Base-by-base conservation (phyloP, 108 stramenopile species). In the Pseudonitzschia delicatissima region DNA sequence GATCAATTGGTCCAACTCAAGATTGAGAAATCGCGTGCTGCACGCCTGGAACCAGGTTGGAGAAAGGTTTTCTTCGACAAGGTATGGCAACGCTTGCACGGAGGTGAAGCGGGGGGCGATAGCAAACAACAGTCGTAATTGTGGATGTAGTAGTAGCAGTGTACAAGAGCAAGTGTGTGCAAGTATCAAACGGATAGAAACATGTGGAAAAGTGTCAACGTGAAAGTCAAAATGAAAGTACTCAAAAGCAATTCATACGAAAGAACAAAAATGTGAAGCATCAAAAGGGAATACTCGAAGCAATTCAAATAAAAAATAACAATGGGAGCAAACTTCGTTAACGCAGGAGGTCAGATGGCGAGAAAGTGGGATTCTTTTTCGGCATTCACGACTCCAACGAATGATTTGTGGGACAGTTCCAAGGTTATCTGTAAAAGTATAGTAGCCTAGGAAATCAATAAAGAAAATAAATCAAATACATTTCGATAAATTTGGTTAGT, bases 1-100 rank as follows among this genome's bases (percentile, higher is more conserved):
- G 76, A 81, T 23, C 71, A 65, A 13, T 64, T 87, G 17, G 59
- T 80, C 3, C 47, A 70, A 42, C 50, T 82, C 35, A 87, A 87
- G 59, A 72, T 69, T 45, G 76, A 73, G 45, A 87, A 87, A 64
- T 45, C 62, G 8, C 67, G 74, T 40, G 71, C 79, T 17, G 69
- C 82, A 17, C 69, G 82, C 5, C 42, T 83, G 37, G 75, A 76
- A 44, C 78, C 81, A 12, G 86, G 86, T 13, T 87, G 86, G 86
- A 66, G 86, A 64, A 74, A 77, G 40, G 61, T 74, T 17, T 87
- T 83, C 74, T 87, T 87, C 65, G 81, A 87, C 66, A 72, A 77
- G 64, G 63, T 87, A 5, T 87, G 86, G 86, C 37, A 31, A 12
- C 76, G 86, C 25, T 61, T 87, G 13, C 86, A 87, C 59, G 77